Percentiles rank a stretch among this genome's conserved stretches.
Conservation (phyloP, 306 rosid species). For the Ziziphus jujuba region DNA sequence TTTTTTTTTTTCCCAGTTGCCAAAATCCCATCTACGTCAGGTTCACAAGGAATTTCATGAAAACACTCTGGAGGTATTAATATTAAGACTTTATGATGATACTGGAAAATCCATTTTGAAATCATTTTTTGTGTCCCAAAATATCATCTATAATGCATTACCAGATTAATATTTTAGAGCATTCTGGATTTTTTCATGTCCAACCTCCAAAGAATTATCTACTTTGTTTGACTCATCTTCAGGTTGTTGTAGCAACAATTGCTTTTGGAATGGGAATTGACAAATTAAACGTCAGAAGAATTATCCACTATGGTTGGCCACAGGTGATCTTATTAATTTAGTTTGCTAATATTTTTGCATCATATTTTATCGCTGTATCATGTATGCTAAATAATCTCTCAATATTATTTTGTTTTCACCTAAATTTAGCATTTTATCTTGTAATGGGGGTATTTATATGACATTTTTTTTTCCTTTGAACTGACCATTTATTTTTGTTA, state of each 20-base stretch:
- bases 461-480: no score
- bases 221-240: conserved; percentile 1
- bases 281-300: conserved; percentile 83
- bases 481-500: neutral
- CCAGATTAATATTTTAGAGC: neutral
- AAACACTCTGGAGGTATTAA: conserved; percentile 72
- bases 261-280: conserved; percentile 99
- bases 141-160: neutral
- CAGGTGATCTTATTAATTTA: conserved; percentile 52
- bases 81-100: conserved; percentile 10
- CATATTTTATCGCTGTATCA: conserved; percentile 18
- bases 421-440: neutral
- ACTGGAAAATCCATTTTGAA: neutral
- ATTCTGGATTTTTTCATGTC: neutral
- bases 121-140: neutral
- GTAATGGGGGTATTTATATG: neutral
- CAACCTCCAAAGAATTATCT: no score
- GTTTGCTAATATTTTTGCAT: conserved; percentile 18
- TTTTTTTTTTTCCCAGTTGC: conserved; percentile 68
- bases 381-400: no score
- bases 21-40: conserved; percentile 69
- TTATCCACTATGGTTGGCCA: conserved; percentile 98
- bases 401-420: neutral
- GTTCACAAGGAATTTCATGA: conserved; percentile 93
- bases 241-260: conserved; percentile 95